Percentiles rank a stretch among this genome's conserved stretches.
phyloP scores from a whole-genome alignment of 441 rosid genomes.

The Populus hybrid region DNA sequence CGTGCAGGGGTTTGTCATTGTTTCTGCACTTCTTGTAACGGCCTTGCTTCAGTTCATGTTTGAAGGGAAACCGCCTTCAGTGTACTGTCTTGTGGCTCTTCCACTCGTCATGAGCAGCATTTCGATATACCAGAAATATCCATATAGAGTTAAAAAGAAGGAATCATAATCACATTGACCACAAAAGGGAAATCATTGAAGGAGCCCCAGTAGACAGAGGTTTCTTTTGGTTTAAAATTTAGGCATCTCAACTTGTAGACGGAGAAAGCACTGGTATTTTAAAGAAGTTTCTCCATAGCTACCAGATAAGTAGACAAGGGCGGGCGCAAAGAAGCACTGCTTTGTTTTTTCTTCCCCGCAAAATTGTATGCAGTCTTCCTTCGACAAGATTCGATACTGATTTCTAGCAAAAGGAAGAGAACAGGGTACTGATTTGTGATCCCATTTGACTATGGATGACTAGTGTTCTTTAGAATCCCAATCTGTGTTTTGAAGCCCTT shows the following conservation, averaged over 20 bases:
- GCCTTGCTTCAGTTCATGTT: conserved; percentile 85
- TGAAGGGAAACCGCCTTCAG: conserved; percentile 89
- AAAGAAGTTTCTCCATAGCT: not conserved
- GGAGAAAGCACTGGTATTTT: conserved; percentile 1
- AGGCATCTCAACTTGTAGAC: conserved; percentile 8
- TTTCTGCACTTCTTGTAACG: conserved; percentile 91
- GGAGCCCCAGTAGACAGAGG: not conserved
- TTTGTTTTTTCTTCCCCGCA: not conserved
- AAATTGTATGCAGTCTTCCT: not conserved
- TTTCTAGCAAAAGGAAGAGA: conserved; percentile 12
- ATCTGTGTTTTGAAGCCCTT: not conserved
- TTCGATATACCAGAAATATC: conserved; percentile 86
- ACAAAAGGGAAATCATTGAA: not conserved
- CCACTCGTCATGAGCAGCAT: conserved; percentile 85
- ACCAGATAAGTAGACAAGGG: not conserved
- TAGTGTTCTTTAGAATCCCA: not conserved
- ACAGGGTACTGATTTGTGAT: not conserved
- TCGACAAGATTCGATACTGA: not conserved
- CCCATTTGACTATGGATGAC: not conserved
- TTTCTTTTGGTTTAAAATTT: not conserved
- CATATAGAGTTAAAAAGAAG: conserved; percentile 68
- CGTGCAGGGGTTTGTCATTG: conserved; percentile 89
- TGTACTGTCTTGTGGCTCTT: conserved; percentile 67
- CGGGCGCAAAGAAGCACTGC: conserved; percentile 3
- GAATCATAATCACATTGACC: conserved; percentile 35